Evolutionary conservation across 78 protist species (phyloP).

Genomic region (Diacronema lutheri): DNA sequence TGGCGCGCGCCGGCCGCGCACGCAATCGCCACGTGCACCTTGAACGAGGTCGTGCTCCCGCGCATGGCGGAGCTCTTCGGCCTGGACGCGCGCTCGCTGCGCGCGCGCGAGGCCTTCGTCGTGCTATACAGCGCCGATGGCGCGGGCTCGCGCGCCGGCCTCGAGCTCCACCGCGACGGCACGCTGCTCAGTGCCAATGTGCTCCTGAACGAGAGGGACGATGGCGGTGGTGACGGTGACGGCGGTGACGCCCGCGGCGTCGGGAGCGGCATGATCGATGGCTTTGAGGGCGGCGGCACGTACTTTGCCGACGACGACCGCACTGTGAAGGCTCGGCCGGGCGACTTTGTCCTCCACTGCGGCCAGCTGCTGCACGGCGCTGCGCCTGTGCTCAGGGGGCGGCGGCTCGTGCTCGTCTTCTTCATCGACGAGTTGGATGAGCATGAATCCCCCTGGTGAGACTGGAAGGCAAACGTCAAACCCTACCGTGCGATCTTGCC

Average conservation of each 20-base stretch:
- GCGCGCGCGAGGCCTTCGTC: not conserved
- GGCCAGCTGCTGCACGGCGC: conserved; percentile 3
- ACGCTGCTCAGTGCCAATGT: not conserved
- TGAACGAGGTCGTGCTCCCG: too few relatives aligned
- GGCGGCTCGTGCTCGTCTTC: not conserved
- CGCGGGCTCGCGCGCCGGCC: not conserved
- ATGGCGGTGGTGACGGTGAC: too few relatives aligned
- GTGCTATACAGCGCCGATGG: not conserved
- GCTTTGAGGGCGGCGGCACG: not conserved
- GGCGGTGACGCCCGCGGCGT: too few relatives aligned
- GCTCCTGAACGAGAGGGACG: not conserved
- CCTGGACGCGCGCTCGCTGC: too few relatives aligned
- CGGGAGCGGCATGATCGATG: too few relatives aligned
- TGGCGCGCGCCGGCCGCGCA: not conserved
- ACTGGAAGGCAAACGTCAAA: too few relatives aligned
- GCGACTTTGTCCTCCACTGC: not conserved
- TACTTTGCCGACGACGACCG: not conserved
- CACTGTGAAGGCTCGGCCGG: not conserved
- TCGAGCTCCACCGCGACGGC: not conserved
- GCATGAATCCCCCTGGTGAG: too few relatives aligned
- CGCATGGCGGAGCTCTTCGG: too few relatives aligned
- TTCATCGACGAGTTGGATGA: not conserved
- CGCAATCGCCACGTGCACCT: too few relatives aligned
- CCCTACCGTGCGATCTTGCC: too few relatives aligned
- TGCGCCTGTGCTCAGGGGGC: not conserved